phyloP scores from a whole-genome alignment of 371 early-diverging fungal species.

The Mortierella sp. region DNA sequence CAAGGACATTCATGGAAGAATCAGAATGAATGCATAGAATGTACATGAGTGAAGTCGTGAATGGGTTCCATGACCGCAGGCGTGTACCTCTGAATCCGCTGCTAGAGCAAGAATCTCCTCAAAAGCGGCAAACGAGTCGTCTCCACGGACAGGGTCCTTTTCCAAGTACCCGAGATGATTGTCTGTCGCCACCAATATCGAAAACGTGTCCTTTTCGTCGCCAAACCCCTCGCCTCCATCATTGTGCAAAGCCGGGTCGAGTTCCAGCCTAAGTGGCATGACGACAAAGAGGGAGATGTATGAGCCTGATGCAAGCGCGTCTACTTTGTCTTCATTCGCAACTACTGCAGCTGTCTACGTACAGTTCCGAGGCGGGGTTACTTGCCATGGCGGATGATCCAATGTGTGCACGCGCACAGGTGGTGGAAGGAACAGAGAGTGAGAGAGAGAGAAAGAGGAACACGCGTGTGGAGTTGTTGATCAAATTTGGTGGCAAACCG shows the following conservation, averaged over 20 bases:
- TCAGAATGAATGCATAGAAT: too few species aligned
- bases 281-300: not conserved
- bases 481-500: slow-evolving; percentile 21
- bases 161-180: slow-evolving; percentile 98
- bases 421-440: too few species aligned
- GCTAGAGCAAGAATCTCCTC: slow-evolving; percentile 94
- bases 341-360: not conserved
- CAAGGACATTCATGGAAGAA: not conserved
- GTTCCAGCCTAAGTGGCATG: slow-evolving; percentile 6
- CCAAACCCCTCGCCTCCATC: slow-evolving; percentile 17
- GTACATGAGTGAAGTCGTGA: too few species aligned
- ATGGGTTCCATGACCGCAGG: too few species aligned
- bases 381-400: too few species aligned
- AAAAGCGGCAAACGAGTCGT: slow-evolving; percentile 95
- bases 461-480: too few species aligned
- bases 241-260: slow-evolving; percentile 12
- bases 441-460: too few species aligned
- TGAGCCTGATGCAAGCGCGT: not conserved
- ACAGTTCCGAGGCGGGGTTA: too few species aligned
- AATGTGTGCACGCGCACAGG: too few species aligned
- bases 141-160: slow-evolving; percentile 90
- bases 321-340: not conserved
- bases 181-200: slow-evolving; percentile 92
- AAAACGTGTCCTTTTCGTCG: slow-evolving; percentile 55
- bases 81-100: slow-evolving; percentile 59